Evolutionary conservation across 2,329 filamentous ascomycete species (phyloP).

Genomic region (Penicillium thymicola): DNA sequence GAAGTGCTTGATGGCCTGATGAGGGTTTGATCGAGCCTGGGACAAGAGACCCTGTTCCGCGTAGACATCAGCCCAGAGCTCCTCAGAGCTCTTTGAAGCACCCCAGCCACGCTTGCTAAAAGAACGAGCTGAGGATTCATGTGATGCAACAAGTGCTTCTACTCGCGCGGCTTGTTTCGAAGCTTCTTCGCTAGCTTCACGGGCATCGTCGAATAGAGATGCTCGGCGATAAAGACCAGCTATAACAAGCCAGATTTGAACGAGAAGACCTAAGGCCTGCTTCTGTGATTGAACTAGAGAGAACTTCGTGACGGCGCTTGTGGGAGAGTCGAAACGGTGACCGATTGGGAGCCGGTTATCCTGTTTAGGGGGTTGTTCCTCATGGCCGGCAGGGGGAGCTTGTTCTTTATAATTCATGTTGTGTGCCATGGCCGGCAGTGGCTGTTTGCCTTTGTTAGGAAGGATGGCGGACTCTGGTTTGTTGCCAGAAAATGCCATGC

Average conservation of each 20-base stretch:
- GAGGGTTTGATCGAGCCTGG: conserved; percentile 59
- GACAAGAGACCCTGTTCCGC: conserved; percentile 71
- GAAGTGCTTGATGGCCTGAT: conserved; percentile 71
- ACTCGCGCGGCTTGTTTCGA: conserved; percentile 69
- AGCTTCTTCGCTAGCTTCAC: conserved; percentile 77
- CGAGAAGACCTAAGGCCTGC: conserved; percentile 58
- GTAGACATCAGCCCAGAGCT: conserved; percentile 79
- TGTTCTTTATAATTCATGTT: conserved; percentile 37
- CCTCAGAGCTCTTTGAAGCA: conserved; percentile 74
- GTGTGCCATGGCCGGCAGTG: conserved; percentile 34
- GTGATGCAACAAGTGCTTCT: conserved; percentile 63
- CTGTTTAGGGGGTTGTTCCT: conserved; percentile 44
- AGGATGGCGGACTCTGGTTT: conserved; percentile 17
- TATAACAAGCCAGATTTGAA: conserved; percentile 87
- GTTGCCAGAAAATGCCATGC: conserved; percentile 30
- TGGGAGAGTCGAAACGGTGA: conserved; percentile 40
- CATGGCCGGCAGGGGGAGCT: conserved; percentile 36
- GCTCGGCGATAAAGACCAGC: conserved; percentile 83
- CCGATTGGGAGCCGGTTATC: conserved; percentile 38
- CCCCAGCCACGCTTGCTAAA: conserved; percentile 71
- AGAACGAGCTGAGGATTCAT: conserved; percentile 60
- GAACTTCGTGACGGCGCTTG: conserved; percentile 48
- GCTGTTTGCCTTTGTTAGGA: conserved; percentile 31
- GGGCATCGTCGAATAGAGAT: conserved; percentile 73
- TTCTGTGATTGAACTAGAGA: conserved; percentile 51